phyloP scores from a whole-genome alignment of 768 basidiomycete genomes.

The Cyathus striatus region DNA sequence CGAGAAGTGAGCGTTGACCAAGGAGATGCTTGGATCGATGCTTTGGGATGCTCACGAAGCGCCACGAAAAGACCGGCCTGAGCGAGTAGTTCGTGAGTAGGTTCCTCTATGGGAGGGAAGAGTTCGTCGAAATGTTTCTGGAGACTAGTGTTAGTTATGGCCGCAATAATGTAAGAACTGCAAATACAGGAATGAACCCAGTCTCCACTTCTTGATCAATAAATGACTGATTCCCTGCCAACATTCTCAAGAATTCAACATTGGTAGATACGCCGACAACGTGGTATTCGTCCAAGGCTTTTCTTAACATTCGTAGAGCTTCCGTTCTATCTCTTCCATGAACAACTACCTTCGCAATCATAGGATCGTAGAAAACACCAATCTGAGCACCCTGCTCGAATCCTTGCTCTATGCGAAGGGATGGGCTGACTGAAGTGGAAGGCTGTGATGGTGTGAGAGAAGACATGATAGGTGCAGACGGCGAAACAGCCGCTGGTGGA shows the following conservation, averaged over 20 bases:
- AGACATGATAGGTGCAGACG: constrained; percentile 14
- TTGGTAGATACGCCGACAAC: constrained; percentile 92
- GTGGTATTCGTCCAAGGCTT: constrained; percentile 82
- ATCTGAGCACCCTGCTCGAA: constrained; percentile 77
- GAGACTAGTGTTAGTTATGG: neutral
- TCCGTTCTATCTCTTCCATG: constrained; percentile 82
- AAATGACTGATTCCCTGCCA: constrained; percentile 78
- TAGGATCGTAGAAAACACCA: constrained; percentile 86
- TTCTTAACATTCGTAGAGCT: constrained; percentile 74
- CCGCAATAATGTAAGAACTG: constrained; percentile 3
- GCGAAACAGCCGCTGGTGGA: constrained; percentile 14
- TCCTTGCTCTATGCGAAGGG: constrained; percentile 87
- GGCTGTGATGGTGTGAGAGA: constrained; percentile 25
- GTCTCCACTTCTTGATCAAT: constrained; percentile 81
- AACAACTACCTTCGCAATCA: constrained; percentile 90
- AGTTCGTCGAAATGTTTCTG: constrained; percentile 82
- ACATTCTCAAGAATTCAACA: constrained; percentile 75
- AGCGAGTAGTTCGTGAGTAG: constrained; percentile 61
- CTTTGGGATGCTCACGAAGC: constrained; percentile 51
- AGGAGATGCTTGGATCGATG: constrained; percentile 36
- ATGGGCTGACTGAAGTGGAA: constrained; percentile 37
- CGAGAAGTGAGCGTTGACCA: constrained; percentile 71
- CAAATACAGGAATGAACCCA: constrained; percentile 77
- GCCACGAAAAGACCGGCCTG: constrained; percentile 76
- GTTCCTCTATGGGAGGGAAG: constrained; percentile 62